Evolutionary conservation across 2,329 filamentous ascomycete genomes (phyloP).

Genomic region (Arthrobotrys megalospora): DNA sequence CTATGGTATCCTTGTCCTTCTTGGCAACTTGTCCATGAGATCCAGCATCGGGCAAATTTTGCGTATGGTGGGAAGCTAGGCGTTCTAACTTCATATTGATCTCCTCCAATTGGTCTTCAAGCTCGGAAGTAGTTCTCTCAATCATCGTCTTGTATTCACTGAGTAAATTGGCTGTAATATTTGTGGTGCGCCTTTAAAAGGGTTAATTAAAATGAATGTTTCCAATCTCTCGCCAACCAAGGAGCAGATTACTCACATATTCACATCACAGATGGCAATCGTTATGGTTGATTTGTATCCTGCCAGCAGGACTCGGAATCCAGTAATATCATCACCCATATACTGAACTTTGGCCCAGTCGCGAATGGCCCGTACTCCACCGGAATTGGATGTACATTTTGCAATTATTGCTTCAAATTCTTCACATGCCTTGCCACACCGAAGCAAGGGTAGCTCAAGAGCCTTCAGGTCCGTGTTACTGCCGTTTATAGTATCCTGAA

Average conservation of each 20-base stretch:
- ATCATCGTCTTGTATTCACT: constrained; percentile 66
- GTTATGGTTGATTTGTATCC: constrained; percentile 69
- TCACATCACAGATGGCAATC: constrained; percentile 68
- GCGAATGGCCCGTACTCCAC: constrained; percentile 67
- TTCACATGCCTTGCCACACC: constrained; percentile 69
- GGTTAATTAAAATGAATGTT: constrained; percentile 16
- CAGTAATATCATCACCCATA: constrained; percentile 69
- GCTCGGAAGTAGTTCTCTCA: constrained; percentile 65
- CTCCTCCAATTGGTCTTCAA: constrained; percentile 66
- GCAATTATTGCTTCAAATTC: constrained; percentile 68
- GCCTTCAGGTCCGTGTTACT: constrained; percentile 64
- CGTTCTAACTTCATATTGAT: constrained; percentile 65
- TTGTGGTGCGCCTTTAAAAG: constrained; percentile 65
- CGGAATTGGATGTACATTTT: constrained; percentile 67
- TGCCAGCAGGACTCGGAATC: constrained; percentile 68
- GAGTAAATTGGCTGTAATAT: constrained; percentile 65
- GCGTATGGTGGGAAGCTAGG: constrained; percentile 60
- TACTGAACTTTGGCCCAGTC: constrained; percentile 70
- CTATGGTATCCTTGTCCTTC: constrained; percentile 64
- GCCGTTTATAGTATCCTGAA: constrained; percentile 65
- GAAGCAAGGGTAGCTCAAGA: constrained; percentile 67
- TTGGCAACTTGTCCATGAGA: constrained; percentile 64
- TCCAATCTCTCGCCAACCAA: constrained; percentile 48
- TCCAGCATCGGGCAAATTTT: constrained; percentile 43
- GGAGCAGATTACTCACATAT: constrained; percentile 66